phyloP scores from a whole-genome alignment of 495 filamentous ascomycete genomes.

The Rhizodiscina lignyota region DNA sequence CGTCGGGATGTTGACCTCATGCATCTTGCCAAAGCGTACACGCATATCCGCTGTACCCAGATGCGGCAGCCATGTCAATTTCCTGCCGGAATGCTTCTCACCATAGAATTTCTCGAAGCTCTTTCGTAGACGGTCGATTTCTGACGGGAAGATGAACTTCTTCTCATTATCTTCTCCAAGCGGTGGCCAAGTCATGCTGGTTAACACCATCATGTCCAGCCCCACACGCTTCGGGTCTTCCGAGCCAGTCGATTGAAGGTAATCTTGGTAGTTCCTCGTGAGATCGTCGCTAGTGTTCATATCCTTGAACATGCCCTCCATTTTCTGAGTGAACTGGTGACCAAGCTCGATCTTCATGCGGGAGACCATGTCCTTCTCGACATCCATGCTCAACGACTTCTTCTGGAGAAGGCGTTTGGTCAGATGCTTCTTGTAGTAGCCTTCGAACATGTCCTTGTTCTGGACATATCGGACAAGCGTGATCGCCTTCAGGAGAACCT shows the following conservation, averaged over 20 bases:
- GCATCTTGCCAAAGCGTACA: conserved; percentile 57
- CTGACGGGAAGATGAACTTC: conserved; percentile 50
- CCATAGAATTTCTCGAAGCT: conserved; percentile 87
- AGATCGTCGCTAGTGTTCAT: conserved; percentile 83
- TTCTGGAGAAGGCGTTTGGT: conserved; percentile 70
- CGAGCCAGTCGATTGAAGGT: conserved; percentile 47
- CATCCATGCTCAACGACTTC: conserved; percentile 73
- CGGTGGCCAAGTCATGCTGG: conserved; percentile 78
- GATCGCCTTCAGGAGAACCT: conserved; percentile 77
- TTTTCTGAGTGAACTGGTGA: conserved; percentile 78
- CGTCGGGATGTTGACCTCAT: conserved; percentile 85
- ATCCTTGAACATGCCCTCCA: conserved; percentile 97
- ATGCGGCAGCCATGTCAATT: conserved; percentile 67
- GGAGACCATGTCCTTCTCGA: conserved; percentile 87
- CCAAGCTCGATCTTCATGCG: conserved; percentile 93
- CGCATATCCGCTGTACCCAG: conserved; percentile 81
- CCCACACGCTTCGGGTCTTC: conserved; percentile 54
- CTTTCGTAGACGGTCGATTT: conserved; percentile 60
- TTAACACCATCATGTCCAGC: conserved; percentile 69
- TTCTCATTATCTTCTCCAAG: conserved; percentile 30
- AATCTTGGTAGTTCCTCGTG: conserved; percentile 52
- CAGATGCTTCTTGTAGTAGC: conserved; percentile 97
- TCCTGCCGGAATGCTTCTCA: conserved; percentile 68
- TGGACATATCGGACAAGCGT: conserved; percentile 68
- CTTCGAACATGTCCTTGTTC: conserved; percentile 91